These are phyloP conservation scores for Botrytis galanthina DNA, from an alignment of 2,329 filamentous ascomycete genomes.

Conservation along the genomic window DNA sequence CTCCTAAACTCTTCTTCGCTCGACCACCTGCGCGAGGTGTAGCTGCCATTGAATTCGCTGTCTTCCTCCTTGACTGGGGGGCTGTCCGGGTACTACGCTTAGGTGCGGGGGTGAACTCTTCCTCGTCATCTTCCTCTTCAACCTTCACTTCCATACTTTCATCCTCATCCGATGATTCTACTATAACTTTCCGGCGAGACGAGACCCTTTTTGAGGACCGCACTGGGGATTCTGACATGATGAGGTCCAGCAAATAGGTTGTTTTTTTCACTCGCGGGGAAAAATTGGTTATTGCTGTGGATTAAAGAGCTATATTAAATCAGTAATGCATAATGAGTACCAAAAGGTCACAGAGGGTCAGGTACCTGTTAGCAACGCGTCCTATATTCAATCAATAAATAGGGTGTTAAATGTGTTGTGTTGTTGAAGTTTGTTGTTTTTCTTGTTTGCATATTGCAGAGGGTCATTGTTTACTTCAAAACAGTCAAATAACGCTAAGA, in stretches of 20 bases:
- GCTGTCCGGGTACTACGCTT: slow-evolving; percentile 57
- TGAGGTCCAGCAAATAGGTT: neutral
- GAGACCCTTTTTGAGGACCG: slow-evolving; percentile 60
- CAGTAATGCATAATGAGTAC: neutral
- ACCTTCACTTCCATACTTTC: slow-evolving; percentile 63
- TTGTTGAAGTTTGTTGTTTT: slow-evolving; percentile 15
- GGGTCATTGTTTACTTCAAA: slow-evolving; percentile 21
- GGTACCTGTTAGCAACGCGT: neutral
- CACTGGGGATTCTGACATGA: slow-evolving; percentile 41
- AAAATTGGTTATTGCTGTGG: slow-evolving; percentile 2
- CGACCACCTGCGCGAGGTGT: slow-evolving; percentile 40
- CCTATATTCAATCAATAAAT: slow-evolving; percentile 10
- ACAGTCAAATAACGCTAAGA: slow-evolving; percentile 27
- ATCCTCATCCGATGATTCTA: slow-evolving; percentile 75
- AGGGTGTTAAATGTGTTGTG: neutral
- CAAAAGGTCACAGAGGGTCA: neutral
- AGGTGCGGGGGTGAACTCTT: slow-evolving; percentile 71
- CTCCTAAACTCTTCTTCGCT: slow-evolving; percentile 45
- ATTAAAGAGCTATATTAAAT: neutral
- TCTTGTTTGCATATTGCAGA: slow-evolving; percentile 7
- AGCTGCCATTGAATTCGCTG: slow-evolving; percentile 33
- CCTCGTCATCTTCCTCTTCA: slow-evolving; percentile 56
- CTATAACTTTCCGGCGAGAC: slow-evolving; percentile 67
- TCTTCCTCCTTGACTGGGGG: slow-evolving; percentile 51
- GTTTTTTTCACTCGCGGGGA: slow-evolving; percentile 22